Evolutionary conservation across 2,329 filamentous ascomycete species (phyloP), one percentile per base, ranked within the genome.

Genomic region (Ophiocordyceps australis): DNA sequence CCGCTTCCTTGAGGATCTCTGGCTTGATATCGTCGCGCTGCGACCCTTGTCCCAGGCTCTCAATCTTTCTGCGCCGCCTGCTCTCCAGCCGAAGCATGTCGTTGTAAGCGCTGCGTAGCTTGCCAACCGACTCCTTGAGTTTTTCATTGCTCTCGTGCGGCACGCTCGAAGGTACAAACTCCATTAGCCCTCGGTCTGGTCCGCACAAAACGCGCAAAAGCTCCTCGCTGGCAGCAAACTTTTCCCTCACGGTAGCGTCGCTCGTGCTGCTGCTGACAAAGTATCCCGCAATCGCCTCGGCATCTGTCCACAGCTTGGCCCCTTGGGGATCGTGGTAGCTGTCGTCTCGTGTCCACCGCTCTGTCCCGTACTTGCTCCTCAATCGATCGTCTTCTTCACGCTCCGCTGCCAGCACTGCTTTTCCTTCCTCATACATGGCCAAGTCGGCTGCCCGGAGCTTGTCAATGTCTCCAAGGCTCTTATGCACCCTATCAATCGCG

Each of bases 1-100:
- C 74, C 3, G 85, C 75, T 57, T 95, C 85, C 25, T 67, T 66
- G 14, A 93, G 59, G 4, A 98, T 75, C 25, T 83, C 80, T 1
- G 70, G 65, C 40, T 83, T 83, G 38, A 95, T 85, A 47, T 95
- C 86, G 47, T 98, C 89, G 14, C 70, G 66, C 27, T 77, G 79
- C 4, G 76, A 75, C 42, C 85, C 91, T 31, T 82, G 74, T 17
- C 74, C 68, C 24, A 95, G 47, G 2, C 67, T 60, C 42, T 93
- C 82, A 3, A 86, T 74, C 41, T 81, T 85, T 34, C 79, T 74
- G 31, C 74, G 65, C 25, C 86, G 64, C 28, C 80, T 65, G 31
- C 74, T 83, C 46, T 98, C 86, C 2, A 95, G 60, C 10, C 83
- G 69, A 28, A 68, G 72, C 3, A 92, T 69, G 35, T 95, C 85